Percentiles rank a stretch among this genome's conserved stretches.
Evolutionary conservation across 2,329 filamentous ascomycete genomes (phyloP).

Genomic region (Dissoconium aciculare): DNA sequence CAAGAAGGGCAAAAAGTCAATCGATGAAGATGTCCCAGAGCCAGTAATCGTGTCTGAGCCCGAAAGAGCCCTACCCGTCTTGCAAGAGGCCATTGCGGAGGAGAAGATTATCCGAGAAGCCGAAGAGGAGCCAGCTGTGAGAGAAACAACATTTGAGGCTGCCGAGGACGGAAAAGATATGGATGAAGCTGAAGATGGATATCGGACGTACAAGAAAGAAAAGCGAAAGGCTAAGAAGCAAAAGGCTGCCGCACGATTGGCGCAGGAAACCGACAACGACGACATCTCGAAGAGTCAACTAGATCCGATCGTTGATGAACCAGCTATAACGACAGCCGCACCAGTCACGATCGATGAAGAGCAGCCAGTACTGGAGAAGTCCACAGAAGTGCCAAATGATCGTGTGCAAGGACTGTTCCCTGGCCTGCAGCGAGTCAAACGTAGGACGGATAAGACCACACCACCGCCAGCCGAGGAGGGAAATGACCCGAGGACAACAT

Average conservation of each 20-base stretch:
- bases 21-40: conserved; percentile 3
- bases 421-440: conserved; percentile 15
- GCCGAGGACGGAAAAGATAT: too few relatives aligned
- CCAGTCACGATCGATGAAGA: not conserved
- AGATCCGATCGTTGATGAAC: conserved; percentile 3
- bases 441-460: conserved; percentile 3
- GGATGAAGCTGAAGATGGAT: too few relatives aligned
- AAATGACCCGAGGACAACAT: conserved; percentile 2
- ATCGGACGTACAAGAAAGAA: conserved; percentile 22
- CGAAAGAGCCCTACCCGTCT: too few relatives aligned
- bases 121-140: too few relatives aligned
- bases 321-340: not conserved
- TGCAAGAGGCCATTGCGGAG: too few relatives aligned
- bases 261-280: conserved; percentile 8
- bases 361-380: too few relatives aligned
- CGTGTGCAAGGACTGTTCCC: conserved; percentile 15
- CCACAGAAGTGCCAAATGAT: too few relatives aligned
- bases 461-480: not conserved
- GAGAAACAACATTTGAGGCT: too few relatives aligned
- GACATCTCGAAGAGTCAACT: conserved; percentile 1
- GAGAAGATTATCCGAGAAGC: too few relatives aligned
- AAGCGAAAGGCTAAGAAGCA: conserved; percentile 21
- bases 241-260: conserved; percentile 10
- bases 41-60: not conserved
- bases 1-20: conserved; percentile 32